These are phyloP conservation scores for Serendipita sp. DNA, from an alignment of 768 basidiomycete genomes.

Conservation along the genomic window DNA sequence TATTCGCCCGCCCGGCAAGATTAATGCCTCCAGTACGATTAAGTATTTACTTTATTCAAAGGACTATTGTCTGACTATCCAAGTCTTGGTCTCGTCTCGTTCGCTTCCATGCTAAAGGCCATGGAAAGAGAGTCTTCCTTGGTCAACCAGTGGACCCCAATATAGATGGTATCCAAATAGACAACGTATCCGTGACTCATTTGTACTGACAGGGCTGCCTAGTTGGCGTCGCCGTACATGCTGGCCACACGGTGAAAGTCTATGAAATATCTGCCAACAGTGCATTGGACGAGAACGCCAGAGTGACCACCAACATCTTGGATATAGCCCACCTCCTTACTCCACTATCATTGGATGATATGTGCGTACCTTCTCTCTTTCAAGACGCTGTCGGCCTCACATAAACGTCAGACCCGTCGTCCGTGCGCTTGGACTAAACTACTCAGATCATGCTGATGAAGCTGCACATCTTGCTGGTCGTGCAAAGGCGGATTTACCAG, in stretches of 20 bases:
- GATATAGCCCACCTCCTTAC: slow-evolving; percentile 57
- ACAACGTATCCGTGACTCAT: not conserved
- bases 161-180: slow-evolving; percentile 38
- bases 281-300: slow-evolving; percentile 47
- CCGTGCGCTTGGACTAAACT: slow-evolving; percentile 67
- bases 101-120: slow-evolving; percentile 66
- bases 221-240: slow-evolving; percentile 46
- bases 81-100: slow-evolving; percentile 58
- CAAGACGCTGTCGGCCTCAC: not conserved
- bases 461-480: not conserved
- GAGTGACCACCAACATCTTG: slow-evolving; percentile 43
- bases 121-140: slow-evolving; percentile 46
- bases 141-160: slow-evolving; percentile 56
- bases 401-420: slow-evolving; percentile 40
- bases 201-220: not conserved
- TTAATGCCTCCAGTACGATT: not conserved
- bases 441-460: slow-evolving; percentile 63
- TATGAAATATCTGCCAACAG: slow-evolving; percentile 53
- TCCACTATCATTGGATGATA: slow-evolving; percentile 33
- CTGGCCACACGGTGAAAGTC: slow-evolving; percentile 40
- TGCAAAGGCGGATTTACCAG: not conserved
- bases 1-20: too few species aligned
- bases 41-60: not conserved
- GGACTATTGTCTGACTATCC: not conserved
- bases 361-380: not conserved